A percentile compares a stretch with the other conserved stretches of the same genome.
Evolutionary conservation across 2,329 filamentous ascomycete genomes (phyloP).

Genomic region (Cordyceps pruinosa): DNA sequence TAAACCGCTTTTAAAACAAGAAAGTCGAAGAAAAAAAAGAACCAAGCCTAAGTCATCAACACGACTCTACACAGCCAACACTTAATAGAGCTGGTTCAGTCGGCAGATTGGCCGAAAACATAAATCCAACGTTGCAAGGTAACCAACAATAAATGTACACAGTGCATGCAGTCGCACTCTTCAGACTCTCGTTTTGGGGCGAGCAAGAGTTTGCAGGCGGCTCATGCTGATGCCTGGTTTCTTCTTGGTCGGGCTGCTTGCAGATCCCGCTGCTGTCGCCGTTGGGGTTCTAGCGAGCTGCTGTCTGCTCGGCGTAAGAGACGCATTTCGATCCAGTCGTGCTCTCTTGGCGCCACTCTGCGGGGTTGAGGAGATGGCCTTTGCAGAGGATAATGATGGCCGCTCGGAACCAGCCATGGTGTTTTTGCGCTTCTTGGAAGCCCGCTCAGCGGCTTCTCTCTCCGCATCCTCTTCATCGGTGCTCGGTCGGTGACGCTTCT

Average conservation of each 20-base stretch:
- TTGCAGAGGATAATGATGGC: constrained; percentile 45
- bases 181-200: constrained; percentile 49
- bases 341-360: constrained; percentile 29
- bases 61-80: not conserved
- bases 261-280: constrained; percentile 20
- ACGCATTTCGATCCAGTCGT: constrained; percentile 21
- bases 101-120: not conserved
- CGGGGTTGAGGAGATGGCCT: constrained; percentile 33
- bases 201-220: constrained; percentile 54
- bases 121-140: constrained; percentile 3
- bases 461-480: constrained; percentile 51
- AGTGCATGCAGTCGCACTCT: not conserved
- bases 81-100: not conserved
- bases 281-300: constrained; percentile 14
- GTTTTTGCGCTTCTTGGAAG: constrained; percentile 53
- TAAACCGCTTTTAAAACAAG: constrained; percentile 7
- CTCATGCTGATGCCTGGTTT: constrained; percentile 46
- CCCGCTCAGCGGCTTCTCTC: constrained; percentile 40
- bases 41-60: not conserved
- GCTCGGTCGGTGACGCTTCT: constrained; percentile 56
- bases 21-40: not conserved
- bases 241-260: constrained; percentile 48
- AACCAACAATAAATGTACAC: constrained; percentile 9
- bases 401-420: constrained; percentile 40
- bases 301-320: constrained; percentile 18